These are phyloP conservation scores for Vanrija humicola DNA, from an alignment of 1,284 basidiomycete species.

Conservation along the genomic window DNA sequence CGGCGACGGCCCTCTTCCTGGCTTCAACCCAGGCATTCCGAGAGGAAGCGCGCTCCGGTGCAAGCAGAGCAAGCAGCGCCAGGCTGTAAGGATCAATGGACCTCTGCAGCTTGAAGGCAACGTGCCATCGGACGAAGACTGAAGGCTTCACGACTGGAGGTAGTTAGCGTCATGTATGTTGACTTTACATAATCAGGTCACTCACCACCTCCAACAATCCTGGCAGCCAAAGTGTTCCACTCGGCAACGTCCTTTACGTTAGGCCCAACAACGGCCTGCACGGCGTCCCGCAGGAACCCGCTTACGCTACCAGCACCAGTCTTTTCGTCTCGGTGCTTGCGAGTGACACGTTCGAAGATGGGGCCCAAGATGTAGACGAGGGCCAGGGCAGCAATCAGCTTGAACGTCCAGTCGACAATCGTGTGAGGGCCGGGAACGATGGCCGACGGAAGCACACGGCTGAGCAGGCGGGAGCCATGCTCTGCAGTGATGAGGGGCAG, in stretches of 20 bases:
- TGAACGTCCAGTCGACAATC: slow-evolving; percentile 40
- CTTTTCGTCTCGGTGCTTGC: slow-evolving; percentile 16
- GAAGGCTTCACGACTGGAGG: slow-evolving; percentile 7
- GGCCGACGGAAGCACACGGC: slow-evolving; percentile 23
- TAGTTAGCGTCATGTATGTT: not conserved
- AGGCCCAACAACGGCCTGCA: slow-evolving; percentile 7
- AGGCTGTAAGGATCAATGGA: slow-evolving; percentile 33
- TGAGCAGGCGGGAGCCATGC: slow-evolving; percentile 36
- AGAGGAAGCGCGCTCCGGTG: slow-evolving; percentile 22
- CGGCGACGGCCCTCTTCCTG: slow-evolving; percentile 19
- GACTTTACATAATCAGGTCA: not conserved
- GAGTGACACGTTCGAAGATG: slow-evolving; percentile 13
- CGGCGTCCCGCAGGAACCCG: slow-evolving; percentile 18
- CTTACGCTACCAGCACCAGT: slow-evolving; percentile 16
- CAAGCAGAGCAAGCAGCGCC: slow-evolving; percentile 37
- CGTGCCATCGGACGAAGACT: slow-evolving; percentile 21
- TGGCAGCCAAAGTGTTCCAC: slow-evolving; percentile 30
- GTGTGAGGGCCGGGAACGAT: slow-evolving; percentile 29
- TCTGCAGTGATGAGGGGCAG: slow-evolving; percentile 43
- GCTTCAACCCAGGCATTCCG: slow-evolving; percentile 35
- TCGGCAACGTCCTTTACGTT: slow-evolving; percentile 8
- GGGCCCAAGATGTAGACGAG: slow-evolving; percentile 31
- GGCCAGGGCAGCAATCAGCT: slow-evolving; percentile 31
- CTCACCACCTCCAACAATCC: slow-evolving; percentile 31
- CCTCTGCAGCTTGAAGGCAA: slow-evolving; percentile 27